Base-by-base conservation (phyloP, 129 eudicot species). In the Sambucus nigra region DNA sequence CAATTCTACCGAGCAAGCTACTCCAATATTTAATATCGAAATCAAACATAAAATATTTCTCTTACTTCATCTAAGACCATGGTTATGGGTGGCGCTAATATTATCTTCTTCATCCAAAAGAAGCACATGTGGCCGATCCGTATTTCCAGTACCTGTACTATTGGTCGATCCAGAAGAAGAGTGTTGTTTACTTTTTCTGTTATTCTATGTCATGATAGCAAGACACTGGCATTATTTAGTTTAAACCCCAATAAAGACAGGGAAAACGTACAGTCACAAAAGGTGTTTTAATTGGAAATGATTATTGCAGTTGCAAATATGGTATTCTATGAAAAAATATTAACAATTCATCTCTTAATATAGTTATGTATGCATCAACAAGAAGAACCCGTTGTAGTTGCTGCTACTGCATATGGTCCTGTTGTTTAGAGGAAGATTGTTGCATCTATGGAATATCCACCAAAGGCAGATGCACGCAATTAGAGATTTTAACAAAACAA, bases 101-200 rank as follows among this genome's bases (percentile, higher is more conserved):
- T n/a, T n/a, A n/a, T n/a, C n/a, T n/a, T n/a, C n/a, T n/a, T n/a
- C n/a, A n/a, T n/a, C n/a, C n/a, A n/a, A n/a, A n/a, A n/a, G n/a
- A n/a, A n/a, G n/a, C n/a, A n/a, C n/a, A n/a, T n/a, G n/a, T n/a
- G n/a, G n/a, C n/a, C n/a, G n/a, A n/a, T n/a, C 86, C n/a, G 97
- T 89, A 76, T 84, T 89, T 56, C 93, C 97, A 24, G 97, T 89
- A 55, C 97, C 95, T 1, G 95, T 84, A 67, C 95, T 89, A 70
- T 84, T 89, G 64, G 97, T 95, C 46, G 88, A 87, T 59, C 97
- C 97, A 65, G 97, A 89, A 15, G 95, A 89, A 61, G 97, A 84
- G 63, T 81, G 97, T 59, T 81, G 94, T 58, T 89, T 89, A 57
- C 97, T 79, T 79, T 89, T 89, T 73, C 95, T 73, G 51, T 80